Evolutionary conservation across 2,329 filamentous ascomycete genomes (phyloP).

Genomic region (Alternaria gansuensis): DNA sequence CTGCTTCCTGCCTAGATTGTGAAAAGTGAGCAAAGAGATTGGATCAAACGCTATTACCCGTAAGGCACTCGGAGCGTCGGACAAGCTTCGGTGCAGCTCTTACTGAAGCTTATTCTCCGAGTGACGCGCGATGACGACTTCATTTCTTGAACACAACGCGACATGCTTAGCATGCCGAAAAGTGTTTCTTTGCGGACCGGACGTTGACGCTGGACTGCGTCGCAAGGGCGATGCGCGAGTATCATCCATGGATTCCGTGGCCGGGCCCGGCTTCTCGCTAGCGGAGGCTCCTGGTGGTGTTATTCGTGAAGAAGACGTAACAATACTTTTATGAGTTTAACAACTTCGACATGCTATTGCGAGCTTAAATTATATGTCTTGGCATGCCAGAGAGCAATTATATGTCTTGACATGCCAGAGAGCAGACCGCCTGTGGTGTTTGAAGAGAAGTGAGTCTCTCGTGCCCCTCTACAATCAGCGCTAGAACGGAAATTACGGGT

Average conservation of each 20-base stretch:
- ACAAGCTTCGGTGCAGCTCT: constrained; percentile 9
- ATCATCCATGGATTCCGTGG: background rate
- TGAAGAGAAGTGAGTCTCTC: background rate
- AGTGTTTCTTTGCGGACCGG: background rate
- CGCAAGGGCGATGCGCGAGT: background rate
- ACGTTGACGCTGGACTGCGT: constrained; percentile 2
- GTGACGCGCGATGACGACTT: background rate
- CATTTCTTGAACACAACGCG: background rate
- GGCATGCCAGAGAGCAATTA: background rate
- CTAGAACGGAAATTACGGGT: background rate
- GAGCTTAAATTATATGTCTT: background rate
- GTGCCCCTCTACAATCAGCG: background rate
- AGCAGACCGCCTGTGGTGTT: background rate
- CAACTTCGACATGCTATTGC: background rate
- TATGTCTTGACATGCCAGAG: background rate
- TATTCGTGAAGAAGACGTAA: background rate
- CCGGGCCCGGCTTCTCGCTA: background rate
- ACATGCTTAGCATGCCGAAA: background rate
- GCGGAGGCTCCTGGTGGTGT: background rate
- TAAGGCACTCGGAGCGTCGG: constrained; percentile 4
- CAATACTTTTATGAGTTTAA: background rate
- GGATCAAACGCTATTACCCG: background rate
- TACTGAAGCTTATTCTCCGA: constrained; percentile 8
- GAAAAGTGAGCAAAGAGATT: background rate
- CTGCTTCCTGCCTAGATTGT: too few species aligned